A percentile compares a stretch with the other conserved stretches of the same genome.
Conservation (phyloP, 352 stramenopile species). For the Phytophthora vignae region DNA sequence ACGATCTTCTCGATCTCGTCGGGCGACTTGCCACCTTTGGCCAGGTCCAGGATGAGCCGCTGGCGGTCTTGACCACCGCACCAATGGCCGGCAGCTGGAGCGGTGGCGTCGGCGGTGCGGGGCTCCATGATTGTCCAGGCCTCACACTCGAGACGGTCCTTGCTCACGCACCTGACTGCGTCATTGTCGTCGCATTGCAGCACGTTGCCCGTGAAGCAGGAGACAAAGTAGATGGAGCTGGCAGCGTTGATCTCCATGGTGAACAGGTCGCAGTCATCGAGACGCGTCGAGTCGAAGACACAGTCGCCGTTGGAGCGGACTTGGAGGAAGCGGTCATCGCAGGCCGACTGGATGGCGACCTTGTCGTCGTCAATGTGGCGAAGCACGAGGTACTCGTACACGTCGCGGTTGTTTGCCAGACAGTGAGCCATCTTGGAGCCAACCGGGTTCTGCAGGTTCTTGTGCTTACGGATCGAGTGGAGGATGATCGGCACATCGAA, state of each 20-base stretch:
- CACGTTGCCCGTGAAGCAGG: constrained; percentile 17
- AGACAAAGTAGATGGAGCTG: constrained; percentile 28
- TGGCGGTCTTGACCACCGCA: constrained; percentile 11
- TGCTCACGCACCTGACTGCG: constrained; percentile 15
- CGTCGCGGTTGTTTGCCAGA: constrained; percentile 12
- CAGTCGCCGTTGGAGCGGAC: constrained; percentile 23
- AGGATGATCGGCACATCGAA: constrained; percentile 34
- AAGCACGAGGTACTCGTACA: constrained; percentile 34
- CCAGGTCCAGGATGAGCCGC: constrained; percentile 25
- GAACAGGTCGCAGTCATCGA: constrained; percentile 17
- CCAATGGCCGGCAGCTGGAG: not conserved
- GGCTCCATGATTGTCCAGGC: constrained; percentile 25
- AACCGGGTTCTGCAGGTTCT: constrained; percentile 34
- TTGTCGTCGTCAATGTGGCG: constrained; percentile 25
- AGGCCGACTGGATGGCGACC: constrained; percentile 34
- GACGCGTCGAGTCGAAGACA: constrained; percentile 22
- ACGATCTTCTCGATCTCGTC: constrained; percentile 32
- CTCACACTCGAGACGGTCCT: constrained; percentile 11
- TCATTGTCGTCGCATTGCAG: constrained; percentile 17
- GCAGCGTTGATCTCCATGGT: constrained; percentile 19
- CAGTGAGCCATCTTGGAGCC: constrained; percentile 17
- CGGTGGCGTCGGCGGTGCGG: not conserved
- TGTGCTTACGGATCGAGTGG: constrained; percentile 17
- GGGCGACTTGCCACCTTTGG: constrained; percentile 14
- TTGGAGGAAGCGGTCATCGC: constrained; percentile 27